These are phyloP conservation scores for Suillus cothurnatus DNA, from an alignment of 768 basidiomycete genomes.

Conservation along the genomic window DNA sequence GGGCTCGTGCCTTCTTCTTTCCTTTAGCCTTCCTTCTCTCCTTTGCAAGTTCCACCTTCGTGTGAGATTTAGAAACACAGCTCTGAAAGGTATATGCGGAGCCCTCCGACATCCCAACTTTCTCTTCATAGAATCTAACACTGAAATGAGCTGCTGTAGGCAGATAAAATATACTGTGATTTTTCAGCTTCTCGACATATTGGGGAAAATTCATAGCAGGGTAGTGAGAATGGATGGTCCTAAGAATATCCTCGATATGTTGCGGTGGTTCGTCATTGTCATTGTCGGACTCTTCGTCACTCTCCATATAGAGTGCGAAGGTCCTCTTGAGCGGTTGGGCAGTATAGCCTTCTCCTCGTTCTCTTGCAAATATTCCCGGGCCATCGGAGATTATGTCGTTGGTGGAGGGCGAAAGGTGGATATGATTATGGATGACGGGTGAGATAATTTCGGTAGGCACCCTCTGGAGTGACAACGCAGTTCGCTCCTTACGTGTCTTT, in stretches of 20 bases:
- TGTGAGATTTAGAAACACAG: neutral
- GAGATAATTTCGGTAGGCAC: neutral
- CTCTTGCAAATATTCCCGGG: neutral
- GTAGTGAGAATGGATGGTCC: constrained; percentile 10
- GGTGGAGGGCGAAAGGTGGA: neutral
- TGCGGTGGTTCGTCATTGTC: neutral
- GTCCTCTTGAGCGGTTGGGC: neutral
- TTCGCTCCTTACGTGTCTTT: neutral
- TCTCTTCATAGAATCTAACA: neutral
- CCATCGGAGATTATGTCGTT: neutral
- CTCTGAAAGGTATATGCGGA: neutral
- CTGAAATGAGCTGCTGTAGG: neutral
- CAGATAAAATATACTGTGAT: neutral
- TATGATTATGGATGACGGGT: neutral
- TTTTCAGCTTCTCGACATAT: neutral
- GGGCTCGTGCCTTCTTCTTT: neutral
- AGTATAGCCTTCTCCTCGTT: neutral
- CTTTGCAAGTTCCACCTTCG: neutral
- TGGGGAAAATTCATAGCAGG: neutral
- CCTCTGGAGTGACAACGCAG: neutral
- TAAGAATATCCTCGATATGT: neutral
- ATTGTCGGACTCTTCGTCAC: neutral
- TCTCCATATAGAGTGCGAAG: neutral
- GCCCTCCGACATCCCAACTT: neutral
- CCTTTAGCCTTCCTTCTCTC: neutral